These are phyloP conservation scores for Mycena filopes DNA, from an alignment of 768 basidiomycete genomes.

Conservation along the genomic window DNA sequence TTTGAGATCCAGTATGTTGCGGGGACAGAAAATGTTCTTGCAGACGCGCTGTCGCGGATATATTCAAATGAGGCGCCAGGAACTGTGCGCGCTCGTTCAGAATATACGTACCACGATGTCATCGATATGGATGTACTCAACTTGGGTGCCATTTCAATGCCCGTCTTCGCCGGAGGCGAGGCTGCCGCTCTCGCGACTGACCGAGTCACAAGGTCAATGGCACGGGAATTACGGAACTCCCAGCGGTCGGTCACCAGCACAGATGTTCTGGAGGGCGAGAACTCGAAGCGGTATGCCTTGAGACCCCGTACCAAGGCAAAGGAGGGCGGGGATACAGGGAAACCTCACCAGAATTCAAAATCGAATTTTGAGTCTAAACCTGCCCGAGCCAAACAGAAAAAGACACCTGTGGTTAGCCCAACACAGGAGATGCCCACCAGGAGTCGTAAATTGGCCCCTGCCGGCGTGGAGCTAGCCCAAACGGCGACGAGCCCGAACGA, in stretches of 20 bases:
- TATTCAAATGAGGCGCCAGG: slow-evolving; percentile 13
- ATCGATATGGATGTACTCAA: slow-evolving; percentile 3
- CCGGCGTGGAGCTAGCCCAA: neutral
- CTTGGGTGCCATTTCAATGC: slow-evolving; percentile 4
- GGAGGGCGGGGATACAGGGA: slow-evolving; percentile 16
- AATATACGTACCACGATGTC: slow-evolving; percentile 7
- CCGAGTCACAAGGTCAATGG: slow-evolving; percentile 11
- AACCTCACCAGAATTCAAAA: slow-evolving; percentile 1
- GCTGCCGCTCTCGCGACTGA: slow-evolving; percentile 3
- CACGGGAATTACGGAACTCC: neutral
- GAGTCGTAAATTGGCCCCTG: neutral
- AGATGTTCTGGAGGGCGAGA: neutral
- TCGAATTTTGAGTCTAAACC: neutral
- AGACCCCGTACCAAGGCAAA: slow-evolving; percentile 11
- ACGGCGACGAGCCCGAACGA: neutral
- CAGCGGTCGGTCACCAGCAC: neutral
- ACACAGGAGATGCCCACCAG: neutral
- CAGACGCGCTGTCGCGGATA: neutral
- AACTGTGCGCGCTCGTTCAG: neutral
- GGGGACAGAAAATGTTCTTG: slow-evolving; percentile 4
- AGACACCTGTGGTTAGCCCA: neutral
- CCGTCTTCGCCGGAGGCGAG: slow-evolving; percentile 5
- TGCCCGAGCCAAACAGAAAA: neutral
- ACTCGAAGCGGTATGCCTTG: slow-evolving; percentile 6
- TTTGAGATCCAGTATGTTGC: slow-evolving; percentile 6